A percentile compares a stretch with the other conserved stretches of the same genome.
Evolutionary conservation across 2,329 filamentous ascomycete species (phyloP).

Genomic region (Phialophora expanda): DNA sequence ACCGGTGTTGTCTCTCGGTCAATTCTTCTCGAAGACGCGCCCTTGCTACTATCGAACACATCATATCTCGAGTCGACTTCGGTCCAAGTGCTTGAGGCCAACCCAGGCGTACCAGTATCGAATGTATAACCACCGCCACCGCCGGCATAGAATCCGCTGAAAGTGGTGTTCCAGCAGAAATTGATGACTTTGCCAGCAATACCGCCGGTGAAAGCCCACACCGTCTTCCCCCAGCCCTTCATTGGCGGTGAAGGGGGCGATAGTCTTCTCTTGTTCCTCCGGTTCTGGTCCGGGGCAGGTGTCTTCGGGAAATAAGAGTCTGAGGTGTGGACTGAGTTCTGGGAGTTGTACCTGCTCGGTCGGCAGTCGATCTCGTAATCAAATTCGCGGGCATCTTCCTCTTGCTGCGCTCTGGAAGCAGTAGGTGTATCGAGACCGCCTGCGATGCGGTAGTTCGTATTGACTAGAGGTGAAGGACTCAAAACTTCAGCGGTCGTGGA

Average conservation of each 20-base stretch:
- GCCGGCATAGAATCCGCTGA: slow-evolving; percentile 85
- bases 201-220: slow-evolving; percentile 50
- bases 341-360: slow-evolving; percentile 51
- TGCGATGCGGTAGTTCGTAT: slow-evolving; percentile 48
- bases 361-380: slow-evolving; percentile 49
- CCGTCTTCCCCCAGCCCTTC: slow-evolving; percentile 48
- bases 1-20: slow-evolving; percentile 50
- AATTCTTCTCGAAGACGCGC: slow-evolving; percentile 3
- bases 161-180: slow-evolving; percentile 75
- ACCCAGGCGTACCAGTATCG: slow-evolving; percentile 41
- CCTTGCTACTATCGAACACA: slow-evolving; percentile 34
- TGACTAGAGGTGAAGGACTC: slow-evolving; percentile 48
- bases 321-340: slow-evolving; percentile 39
- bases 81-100: slow-evolving; percentile 42
- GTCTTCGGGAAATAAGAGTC: slow-evolving; percentile 31
- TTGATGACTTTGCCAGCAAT: slow-evolving; percentile 76
- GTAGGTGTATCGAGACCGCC: slow-evolving; percentile 44
- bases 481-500: slow-evolving; percentile 22
- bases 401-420: slow-evolving; percentile 39
- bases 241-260: slow-evolving; percentile 21
- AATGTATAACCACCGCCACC: slow-evolving; percentile 75
- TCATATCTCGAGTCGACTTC: slow-evolving; percentile 42
- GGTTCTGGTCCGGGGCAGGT: slow-evolving; percentile 17
- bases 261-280: slow-evolving; percentile 18
- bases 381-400: slow-evolving; percentile 37